Evolutionary conservation across 2,329 filamentous ascomycete genomes (phyloP).

Genomic region (Akanthomyces lecanii): DNA sequence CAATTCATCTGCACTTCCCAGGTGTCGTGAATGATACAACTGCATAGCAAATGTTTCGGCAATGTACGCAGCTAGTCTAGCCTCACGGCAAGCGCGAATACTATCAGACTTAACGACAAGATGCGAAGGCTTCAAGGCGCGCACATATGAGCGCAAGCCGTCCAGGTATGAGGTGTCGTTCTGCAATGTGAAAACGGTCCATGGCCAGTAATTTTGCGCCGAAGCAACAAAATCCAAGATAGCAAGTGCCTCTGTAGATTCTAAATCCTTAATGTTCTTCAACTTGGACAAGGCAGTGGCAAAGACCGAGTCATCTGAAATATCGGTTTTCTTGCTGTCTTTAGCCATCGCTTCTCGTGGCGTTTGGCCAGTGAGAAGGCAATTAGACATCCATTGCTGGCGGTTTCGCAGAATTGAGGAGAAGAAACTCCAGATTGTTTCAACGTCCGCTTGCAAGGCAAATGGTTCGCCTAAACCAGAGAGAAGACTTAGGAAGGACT

Average conservation of each 20-base stretch:
- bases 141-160: conserved; percentile 67
- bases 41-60: conserved; percentile 90
- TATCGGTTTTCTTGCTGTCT: conserved; percentile 47
- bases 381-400: conserved; percentile 95
- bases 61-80: conserved; percentile 72
- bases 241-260: conserved; percentile 63
- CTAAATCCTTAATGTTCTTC: conserved; percentile 58
- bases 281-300: conserved; percentile 69
- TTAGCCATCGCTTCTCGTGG: conserved; percentile 69
- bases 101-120: conserved; percentile 52
- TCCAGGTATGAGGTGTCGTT: conserved; percentile 70
- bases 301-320: conserved; percentile 61
- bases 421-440: conserved; percentile 77
- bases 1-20: conserved; percentile 60
- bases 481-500: conserved; percentile 76
- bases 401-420: conserved; percentile 81
- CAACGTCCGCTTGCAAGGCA: conserved; percentile 58
- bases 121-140: conserved; percentile 49
- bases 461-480: conserved; percentile 74
- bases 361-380: conserved; percentile 81
- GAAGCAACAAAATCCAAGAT: conserved; percentile 83
- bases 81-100: conserved; percentile 56
- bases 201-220: conserved; percentile 92
- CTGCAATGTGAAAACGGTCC: conserved; percentile 78
- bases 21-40: conserved; percentile 78